Percentiles rank a stretch among this genome's conserved stretches.
Conservation (phyloP, 768 basidiomycete genomes). For the Trametes cinnabarina region DNA sequence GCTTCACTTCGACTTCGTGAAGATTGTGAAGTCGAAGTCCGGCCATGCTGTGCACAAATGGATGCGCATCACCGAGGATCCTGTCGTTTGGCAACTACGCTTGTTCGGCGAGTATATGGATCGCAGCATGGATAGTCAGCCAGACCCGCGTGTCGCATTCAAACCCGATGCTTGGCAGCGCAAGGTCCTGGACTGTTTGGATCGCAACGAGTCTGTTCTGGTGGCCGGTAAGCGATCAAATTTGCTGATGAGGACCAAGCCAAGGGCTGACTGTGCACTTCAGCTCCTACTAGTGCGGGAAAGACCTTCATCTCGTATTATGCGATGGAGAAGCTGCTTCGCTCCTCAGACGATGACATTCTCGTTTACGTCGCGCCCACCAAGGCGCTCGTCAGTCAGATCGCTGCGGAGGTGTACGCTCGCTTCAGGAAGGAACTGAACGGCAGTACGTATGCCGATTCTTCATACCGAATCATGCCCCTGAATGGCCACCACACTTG, state of each 20-base stretch:
- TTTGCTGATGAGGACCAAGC: neutral
- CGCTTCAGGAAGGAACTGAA: constrained; percentile 58
- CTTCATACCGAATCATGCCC: neutral
- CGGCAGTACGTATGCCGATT: constrained; percentile 26
- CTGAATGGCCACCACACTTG: constrained; percentile 7
- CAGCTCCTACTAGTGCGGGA: constrained; percentile 70
- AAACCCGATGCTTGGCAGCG: constrained; percentile 72
- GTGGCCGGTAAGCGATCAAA: constrained; percentile 52
- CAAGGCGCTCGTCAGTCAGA: constrained; percentile 70
- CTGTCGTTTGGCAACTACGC: constrained; percentile 65
- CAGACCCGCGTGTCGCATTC: constrained; percentile 59
- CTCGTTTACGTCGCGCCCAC: constrained; percentile 75
- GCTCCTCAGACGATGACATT: constrained; percentile 62
- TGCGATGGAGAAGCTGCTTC: constrained; percentile 69
- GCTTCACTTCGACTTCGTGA: constrained; percentile 52
- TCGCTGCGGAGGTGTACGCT: constrained; percentile 72
- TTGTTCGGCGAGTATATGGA: constrained; percentile 72
- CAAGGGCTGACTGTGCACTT: neutral
- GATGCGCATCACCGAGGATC: constrained; percentile 56
- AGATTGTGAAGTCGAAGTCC: constrained; percentile 49
- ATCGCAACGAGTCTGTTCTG: constrained; percentile 55
- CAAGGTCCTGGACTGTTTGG: constrained; percentile 61
- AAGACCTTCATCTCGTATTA: constrained; percentile 80
- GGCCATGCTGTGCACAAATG: constrained; percentile 42
- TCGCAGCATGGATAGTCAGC: constrained; percentile 61